Conservation (phyloP, 2,329 filamentous ascomycete species). For the Fusarium foetens region DNA sequence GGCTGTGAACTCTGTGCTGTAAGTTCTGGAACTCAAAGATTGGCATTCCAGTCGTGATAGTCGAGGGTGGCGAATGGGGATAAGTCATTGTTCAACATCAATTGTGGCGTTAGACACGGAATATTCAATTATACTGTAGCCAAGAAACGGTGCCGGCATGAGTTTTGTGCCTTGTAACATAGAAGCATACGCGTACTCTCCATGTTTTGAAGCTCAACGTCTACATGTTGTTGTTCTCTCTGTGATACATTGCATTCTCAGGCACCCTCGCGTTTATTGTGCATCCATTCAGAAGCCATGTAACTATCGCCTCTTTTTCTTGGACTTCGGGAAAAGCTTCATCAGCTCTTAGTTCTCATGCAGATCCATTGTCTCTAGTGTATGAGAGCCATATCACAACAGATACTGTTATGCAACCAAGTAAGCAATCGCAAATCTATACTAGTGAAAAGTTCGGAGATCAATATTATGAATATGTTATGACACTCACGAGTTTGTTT, state of each 20-base stretch:
- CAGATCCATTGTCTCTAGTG: neutral
- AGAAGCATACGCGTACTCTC: neutral
- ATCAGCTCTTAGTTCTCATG: neutral
- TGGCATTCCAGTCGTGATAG: conserved; percentile 1
- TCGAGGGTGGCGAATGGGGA: conserved; percentile 6
- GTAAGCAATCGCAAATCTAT: neutral
- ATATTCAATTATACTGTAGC: neutral
- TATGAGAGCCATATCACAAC: neutral
- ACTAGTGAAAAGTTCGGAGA: neutral
- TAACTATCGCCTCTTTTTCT: neutral
- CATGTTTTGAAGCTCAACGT: neutral
- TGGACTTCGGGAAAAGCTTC: neutral
- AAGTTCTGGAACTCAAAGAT: conserved; percentile 1
- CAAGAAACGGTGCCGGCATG: neutral
- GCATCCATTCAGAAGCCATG: neutral
- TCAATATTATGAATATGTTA: neutral
- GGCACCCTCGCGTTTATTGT: neutral
- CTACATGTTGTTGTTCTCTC: neutral
- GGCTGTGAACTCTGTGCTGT: neutral
- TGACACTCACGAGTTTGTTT: neutral
- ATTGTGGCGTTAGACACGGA: neutral
- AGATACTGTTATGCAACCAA: neutral
- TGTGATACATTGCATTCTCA: neutral
- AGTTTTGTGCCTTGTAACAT: neutral
- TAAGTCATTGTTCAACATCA: conserved; percentile 5